Evolutionary conservation across 2,329 filamentous ascomycete species (phyloP), one percentile per base, ranked within the genome.

Genomic region (Fusarium caatingaense): DNA sequence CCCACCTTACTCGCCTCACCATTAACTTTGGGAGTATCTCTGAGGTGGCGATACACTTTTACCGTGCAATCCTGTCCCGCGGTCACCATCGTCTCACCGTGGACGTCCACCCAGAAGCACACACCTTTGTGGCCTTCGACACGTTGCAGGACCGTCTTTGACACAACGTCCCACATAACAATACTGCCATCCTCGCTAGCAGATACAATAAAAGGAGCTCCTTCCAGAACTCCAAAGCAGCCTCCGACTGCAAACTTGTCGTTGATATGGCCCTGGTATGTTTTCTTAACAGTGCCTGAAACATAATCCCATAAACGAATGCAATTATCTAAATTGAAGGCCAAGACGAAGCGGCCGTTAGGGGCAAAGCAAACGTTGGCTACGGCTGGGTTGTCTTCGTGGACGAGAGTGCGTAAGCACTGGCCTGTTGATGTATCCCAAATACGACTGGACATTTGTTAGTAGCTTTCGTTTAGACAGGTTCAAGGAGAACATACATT

Each of bases 351-450:
- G 69, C 93, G 94, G 20, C 96, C 95, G 77, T 99, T 99, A 5
- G 96, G 95, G 8, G 92, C 92, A 83, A 99, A 99, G 77, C 92
- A 92, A 44, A 98, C 96, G 32, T 91, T 92, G 2, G 93, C 92
- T 10, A 98, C 94, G 18, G 93, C 90, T 0, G 93, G 93, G 77
- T 97, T 97, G 79, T 98, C 96, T 82, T 98, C 96, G 82, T 98
- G 94, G 16, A 99, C 93, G 5, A 99, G 87, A 0, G 96, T 99
- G 54, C 94, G 91, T 28, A 99, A 86, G 80, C 96, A 99, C 79
- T 99, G 96, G 4, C 96, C 96, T 3, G 95, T 98, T 20, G 90
- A 91, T 1, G 95, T 97, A 77, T 99, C 96, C 96, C 96, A 99
- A 67, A 99, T 92, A 60, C 96, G 92, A 70, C 89, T 92, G 44